Conservation (phyloP, 768 basidiomycete species). For the Pleurotus pulmonarius region DNA sequence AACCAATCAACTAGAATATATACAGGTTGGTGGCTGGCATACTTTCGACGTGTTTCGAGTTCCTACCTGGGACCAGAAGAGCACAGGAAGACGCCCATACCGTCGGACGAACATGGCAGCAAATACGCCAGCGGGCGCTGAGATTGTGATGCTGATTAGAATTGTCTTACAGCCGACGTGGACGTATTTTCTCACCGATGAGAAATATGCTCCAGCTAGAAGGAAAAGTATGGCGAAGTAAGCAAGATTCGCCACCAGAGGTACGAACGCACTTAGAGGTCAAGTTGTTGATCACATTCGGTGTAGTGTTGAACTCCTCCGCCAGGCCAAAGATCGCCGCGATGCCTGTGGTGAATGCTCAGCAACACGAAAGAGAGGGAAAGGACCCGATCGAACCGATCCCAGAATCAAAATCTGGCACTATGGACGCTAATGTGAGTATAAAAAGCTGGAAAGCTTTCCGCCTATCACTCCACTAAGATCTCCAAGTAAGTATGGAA, state of each 20-base stretch:
- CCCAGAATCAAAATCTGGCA: slow-evolving; percentile 59
- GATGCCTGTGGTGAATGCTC: slow-evolving; percentile 31
- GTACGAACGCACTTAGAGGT: slow-evolving; percentile 39
- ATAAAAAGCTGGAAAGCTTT: slow-evolving; percentile 50
- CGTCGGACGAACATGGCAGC: slow-evolving; percentile 49
- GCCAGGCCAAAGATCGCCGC: slow-evolving; percentile 56
- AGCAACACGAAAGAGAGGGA: background rate
- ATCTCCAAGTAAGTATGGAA: background rate
- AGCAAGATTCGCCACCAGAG: background rate
- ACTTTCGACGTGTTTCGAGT: too few relatives aligned
- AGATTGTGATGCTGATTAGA: slow-evolving; percentile 1
- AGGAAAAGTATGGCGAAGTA: background rate
- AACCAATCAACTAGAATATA: slow-evolving; percentile 35
- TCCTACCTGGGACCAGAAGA: slow-evolving; percentile 55
- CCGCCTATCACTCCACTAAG: slow-evolving; percentile 38
- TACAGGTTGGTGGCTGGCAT: background rate
- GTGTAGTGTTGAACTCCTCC: slow-evolving; percentile 43
- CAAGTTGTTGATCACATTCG: slow-evolving; percentile 50
- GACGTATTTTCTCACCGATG: slow-evolving; percentile 26
- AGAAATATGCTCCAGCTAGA: slow-evolving; percentile 59
- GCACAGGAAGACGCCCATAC: slow-evolving; percentile 54
- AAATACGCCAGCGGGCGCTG: slow-evolving; percentile 43
- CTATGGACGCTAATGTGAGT: slow-evolving; percentile 52
- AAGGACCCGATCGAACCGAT: slow-evolving; percentile 28
- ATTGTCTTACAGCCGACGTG: too few relatives aligned